Evolutionary conservation across 176 grass and related monocot genomes (phyloP).

Genomic region (Canna indica): DNA sequence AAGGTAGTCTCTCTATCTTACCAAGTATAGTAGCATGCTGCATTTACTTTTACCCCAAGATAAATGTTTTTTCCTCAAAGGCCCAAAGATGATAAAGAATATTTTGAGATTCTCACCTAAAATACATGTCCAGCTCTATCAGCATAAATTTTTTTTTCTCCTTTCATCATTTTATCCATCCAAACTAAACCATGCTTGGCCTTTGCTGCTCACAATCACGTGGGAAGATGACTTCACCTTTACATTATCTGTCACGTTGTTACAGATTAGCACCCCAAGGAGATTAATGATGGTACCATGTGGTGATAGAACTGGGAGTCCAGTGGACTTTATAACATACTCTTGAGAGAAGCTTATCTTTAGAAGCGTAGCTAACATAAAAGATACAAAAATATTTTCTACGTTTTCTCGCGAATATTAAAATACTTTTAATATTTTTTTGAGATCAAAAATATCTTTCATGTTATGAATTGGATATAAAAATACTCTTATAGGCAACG

Average conservation of each 20-base stretch:
- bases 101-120: neutral
- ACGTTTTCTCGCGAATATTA: no score
- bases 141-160: neutral
- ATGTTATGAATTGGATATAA: no score
- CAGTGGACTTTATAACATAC: neutral
- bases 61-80: neutral
- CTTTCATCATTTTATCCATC: neutral
- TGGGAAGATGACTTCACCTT: neutral
- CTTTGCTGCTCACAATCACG: neutral
- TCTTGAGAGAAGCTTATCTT: neutral
- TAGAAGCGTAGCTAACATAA: no score
- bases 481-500: no score
- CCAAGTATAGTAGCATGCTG: neutral
- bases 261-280: neutral
- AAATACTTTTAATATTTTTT: no score
- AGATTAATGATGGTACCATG: neutral
- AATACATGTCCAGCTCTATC: neutral
- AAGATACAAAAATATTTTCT: no score
- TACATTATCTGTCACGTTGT: neutral
- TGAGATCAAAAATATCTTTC: no score
- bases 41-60: neutral
- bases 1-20: neutral
- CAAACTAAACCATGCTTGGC: neutral
- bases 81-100: neutral
- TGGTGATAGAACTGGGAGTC: neutral